Conservation (phyloP, 495 filamentous ascomycete genomes). For the Astrocystis sublimbata region DNA sequence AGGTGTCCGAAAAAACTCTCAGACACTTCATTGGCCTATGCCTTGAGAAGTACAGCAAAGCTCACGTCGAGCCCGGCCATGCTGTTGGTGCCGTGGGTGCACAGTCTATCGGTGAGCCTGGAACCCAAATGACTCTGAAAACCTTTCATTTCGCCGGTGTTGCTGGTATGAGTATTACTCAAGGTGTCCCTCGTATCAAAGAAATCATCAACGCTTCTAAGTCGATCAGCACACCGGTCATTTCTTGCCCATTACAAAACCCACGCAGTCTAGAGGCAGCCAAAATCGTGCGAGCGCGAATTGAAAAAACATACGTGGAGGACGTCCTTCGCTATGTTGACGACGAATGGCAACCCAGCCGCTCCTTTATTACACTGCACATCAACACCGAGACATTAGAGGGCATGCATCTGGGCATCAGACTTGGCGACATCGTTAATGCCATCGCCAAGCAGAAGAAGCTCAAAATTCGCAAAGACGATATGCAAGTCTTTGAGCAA, state of each 20-base stretch:
- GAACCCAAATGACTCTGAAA: slow-evolving; percentile 99
- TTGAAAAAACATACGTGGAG: slow-evolving; percentile 81
- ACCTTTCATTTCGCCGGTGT: slow-evolving; percentile 99
- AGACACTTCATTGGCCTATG: slow-evolving; percentile 77
- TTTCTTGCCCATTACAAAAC: slow-evolving; percentile 77
- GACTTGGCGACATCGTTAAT: slow-evolving; percentile 62
- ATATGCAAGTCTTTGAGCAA: slow-evolving; percentile 49
- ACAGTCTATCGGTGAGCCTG: slow-evolving; percentile 96
- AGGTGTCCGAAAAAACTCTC: slow-evolving; percentile 74
- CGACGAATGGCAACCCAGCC: slow-evolving; percentile 76
- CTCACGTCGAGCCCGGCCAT: slow-evolving; percentile 88
- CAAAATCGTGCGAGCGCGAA: slow-evolving; percentile 82
- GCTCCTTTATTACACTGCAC: slow-evolving; percentile 69
- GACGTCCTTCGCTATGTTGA: slow-evolving; percentile 77
- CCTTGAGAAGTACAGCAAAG: slow-evolving; percentile 83
- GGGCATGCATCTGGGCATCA: slow-evolving; percentile 76
- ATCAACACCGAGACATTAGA: slow-evolving; percentile 76
- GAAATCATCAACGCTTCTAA: slow-evolving; percentile 99
- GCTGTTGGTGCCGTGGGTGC: slow-evolving; percentile 97
- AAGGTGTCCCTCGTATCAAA: slow-evolving; percentile 98
- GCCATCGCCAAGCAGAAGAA: slow-evolving; percentile 78
- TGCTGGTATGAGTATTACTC: slow-evolving; percentile 97
- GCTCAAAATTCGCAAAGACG: slow-evolving; percentile 61
- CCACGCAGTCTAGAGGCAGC: slow-evolving; percentile 70
- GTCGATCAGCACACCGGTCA: slow-evolving; percentile 89